phyloP scores from a whole-genome alignment of 2,329 filamentous ascomycete genomes.

The Fusarium gaditjirri region DNA sequence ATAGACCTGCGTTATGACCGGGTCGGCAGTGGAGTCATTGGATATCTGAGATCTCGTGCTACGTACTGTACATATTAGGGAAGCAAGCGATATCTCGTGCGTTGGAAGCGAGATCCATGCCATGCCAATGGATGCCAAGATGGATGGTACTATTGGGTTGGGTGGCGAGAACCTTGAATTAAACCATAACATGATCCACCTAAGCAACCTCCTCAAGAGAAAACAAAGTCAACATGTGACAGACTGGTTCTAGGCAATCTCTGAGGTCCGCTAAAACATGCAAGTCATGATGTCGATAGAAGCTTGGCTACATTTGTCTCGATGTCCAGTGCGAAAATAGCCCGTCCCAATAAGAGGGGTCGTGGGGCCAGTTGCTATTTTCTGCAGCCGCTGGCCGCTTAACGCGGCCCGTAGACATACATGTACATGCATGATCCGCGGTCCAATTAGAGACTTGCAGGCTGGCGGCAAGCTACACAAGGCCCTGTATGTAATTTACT shows the following conservation, averaged over 20 bases:
- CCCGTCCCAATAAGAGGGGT: conserved; percentile 14
- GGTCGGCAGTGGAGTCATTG: conserved; percentile 23
- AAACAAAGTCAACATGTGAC: conserved; percentile 14
- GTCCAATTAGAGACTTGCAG: conserved; percentile 25
- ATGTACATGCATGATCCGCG: conserved; percentile 17
- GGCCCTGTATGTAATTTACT: conserved; percentile 22
- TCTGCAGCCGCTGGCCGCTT: conserved; percentile 44
- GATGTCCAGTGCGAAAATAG: conserved; percentile 2
- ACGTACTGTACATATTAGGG: conserved; percentile 1
- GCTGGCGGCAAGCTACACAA: conserved; percentile 3
- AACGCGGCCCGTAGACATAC: conserved; percentile 30
- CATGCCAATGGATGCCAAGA: conserved; percentile 19
- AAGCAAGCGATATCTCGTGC: conserved; percentile 16
- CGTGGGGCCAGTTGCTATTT: conserved; percentile 41
- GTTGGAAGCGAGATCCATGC: conserved; percentile 13
- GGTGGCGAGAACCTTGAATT: conserved; percentile 10
- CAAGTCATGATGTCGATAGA: conserved; percentile 32
- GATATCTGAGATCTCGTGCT: conserved; percentile 6
- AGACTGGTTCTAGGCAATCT: neutral
- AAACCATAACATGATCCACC: conserved; percentile 29
- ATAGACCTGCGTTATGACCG: conserved; percentile 1
- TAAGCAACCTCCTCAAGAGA: conserved; percentile 12
- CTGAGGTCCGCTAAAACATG: conserved; percentile 27
- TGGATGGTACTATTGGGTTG: conserved; percentile 1
- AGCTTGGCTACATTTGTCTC: conserved; percentile 10